Percentiles rank a stretch among this genome's conserved stretches.
These are phyloP conservation scores for Cucurbita moschata DNA, from an alignment of 306 rosid species.

Conservation along the genomic window DNA sequence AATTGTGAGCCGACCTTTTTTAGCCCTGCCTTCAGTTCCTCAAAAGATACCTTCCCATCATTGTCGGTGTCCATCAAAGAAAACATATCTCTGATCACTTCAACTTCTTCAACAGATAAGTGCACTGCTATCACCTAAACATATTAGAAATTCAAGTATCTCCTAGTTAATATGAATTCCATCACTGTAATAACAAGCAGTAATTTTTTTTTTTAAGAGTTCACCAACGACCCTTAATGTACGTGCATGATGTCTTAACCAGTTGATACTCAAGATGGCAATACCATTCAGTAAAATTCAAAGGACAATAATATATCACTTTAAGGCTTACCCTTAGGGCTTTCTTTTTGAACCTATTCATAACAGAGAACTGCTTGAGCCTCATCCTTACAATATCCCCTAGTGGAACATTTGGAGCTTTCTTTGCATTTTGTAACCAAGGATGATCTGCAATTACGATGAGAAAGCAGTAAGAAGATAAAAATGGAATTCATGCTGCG, in stretches of 20 bases:
- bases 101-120: conserved; percentile 91
- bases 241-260: not conserved
- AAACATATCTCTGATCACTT: conserved; percentile 95
- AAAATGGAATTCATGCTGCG: not conserved
- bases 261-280: not conserved
- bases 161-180: not conserved
- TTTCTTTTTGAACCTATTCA: conserved; percentile 97
- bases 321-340: conserved; percentile 73
- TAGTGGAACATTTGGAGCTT: conserved; percentile 87
- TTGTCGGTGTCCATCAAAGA: conserved; percentile 85
- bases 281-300: not conserved
- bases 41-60: conserved; percentile 79
- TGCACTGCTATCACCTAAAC: conserved; percentile 92
- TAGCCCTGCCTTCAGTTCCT: conserved; percentile 79
- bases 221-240: not conserved
- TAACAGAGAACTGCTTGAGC: conserved; percentile 87
- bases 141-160: conserved; percentile 9
- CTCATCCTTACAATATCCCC: conserved; percentile 95
- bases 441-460: conserved; percentile 60
- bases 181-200: not conserved
- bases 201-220: not conserved
- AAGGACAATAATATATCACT: conserved; percentile 11
- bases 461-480: conserved; percentile 3
- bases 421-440: conserved; percentile 92
- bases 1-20: conserved; percentile 89